phyloP scores from a whole-genome alignment of 129 eudicot genomes.

The Flaveria ramosissima region DNA sequence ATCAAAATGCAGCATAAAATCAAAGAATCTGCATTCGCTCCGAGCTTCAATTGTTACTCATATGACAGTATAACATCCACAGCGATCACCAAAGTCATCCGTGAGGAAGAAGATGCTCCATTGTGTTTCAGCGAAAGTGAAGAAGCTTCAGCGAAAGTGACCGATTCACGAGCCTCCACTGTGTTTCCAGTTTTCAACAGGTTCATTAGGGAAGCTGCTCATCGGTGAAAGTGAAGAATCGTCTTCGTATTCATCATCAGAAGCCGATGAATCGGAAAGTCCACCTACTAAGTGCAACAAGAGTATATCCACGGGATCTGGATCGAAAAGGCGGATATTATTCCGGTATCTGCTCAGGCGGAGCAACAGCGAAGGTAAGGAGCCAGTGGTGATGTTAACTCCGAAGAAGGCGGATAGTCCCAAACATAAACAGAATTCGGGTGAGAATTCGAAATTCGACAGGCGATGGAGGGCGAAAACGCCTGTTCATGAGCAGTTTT shows the following conservation, averaged over 20 bases:
- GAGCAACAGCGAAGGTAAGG: constrained; percentile 67
- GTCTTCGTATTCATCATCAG: too few relatives aligned
- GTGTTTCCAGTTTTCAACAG: constrained; percentile 3
- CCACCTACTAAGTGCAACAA: constrained; percentile 45
- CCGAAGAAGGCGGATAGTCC: constrained; percentile 34
- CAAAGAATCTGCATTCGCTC: constrained; percentile 27
- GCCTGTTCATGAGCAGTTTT: constrained; percentile 50
- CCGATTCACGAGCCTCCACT: constrained; percentile 7
- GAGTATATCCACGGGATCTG: constrained; percentile 70
- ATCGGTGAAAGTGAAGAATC: constrained; percentile 36
- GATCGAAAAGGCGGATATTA: constrained; percentile 53
- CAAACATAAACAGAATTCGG: constrained; percentile 30
- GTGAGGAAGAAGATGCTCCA: constrained; percentile 26
- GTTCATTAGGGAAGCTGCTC: constrained; percentile 10
- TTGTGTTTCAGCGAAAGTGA: too few relatives aligned
- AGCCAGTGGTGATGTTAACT: constrained; percentile 32
- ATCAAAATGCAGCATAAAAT: not conserved
- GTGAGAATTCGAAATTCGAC: constrained; percentile 16
- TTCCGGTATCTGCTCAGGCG: constrained; percentile 56
- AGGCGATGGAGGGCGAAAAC: constrained; percentile 14
- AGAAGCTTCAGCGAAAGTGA: constrained; percentile 16
- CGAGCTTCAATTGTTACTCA: constrained; percentile 60
- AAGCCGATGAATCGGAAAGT: too few relatives aligned
- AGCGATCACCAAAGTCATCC: constrained; percentile 32
- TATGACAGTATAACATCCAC: constrained; percentile 36